Base-by-base conservation (phyloP, 441 rosid species). In the Jatropha podagrica region DNA sequence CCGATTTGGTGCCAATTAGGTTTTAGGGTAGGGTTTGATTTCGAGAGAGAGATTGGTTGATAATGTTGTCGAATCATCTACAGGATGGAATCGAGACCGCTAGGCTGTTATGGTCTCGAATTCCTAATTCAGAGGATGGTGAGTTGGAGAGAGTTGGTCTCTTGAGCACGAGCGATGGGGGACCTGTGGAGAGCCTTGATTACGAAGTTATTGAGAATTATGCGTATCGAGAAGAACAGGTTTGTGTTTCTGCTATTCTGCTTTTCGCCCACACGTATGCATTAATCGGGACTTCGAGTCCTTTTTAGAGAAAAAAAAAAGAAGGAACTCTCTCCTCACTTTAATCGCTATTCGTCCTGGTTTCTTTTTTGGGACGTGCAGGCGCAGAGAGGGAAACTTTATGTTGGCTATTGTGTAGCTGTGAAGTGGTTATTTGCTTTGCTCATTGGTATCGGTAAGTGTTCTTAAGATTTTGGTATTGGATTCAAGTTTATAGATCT, bases 371-470 rank as follows among this genome's bases (percentile, higher is more conserved):
- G 52, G n/a, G 65, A 65, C 9, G 48, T 72, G 44, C 65, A 95
- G 97, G 97, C 97, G 60, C 95, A 82, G 67, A 91, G 99, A 80
- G 99, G 99, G 77, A 92, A 76, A 91, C 86, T 95, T 27, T 91
- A 74, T 77, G 87, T 91, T 52, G 88, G 90, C 65, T 95, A 88
- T 81, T 87, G 85, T 80, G 97, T 92, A 71, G 90, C 56, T 4
- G 97, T 95, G 51, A 95, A 92, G 81, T 95, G 99, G 99, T 92
- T 95, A 83, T 93, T 95, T 81, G 91, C 99, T 78, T 88, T 95
- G 84, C 94, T 95, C 62, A 92, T 93, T 74, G 99, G 99, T 82
- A 88, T 93, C 76, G 97, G 99, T 95, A 74, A 81, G 92, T 41
- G 46, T 60, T 65, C 20, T 44, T 55, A 23, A 20, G 7, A 41